phyloP scores from a whole-genome alignment of 1,284 basidiomycete genomes.

The Ganoderma sinense region DNA sequence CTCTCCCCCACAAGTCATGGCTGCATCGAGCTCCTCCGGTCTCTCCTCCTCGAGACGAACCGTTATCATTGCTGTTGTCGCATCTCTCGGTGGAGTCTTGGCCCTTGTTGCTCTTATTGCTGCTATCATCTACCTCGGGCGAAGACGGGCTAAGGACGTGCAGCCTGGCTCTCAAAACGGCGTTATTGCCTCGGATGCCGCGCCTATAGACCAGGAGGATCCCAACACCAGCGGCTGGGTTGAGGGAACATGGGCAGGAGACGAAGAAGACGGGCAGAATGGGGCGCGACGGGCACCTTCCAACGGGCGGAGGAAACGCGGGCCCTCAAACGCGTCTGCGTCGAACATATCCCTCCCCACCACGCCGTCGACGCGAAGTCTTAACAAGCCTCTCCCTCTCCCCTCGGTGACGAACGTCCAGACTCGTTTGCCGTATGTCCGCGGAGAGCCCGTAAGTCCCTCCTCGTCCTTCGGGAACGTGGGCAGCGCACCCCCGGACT shows the following conservation, averaged over 20 bases:
- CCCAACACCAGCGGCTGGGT: constrained; percentile 33
- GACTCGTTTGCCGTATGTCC: constrained; percentile 14
- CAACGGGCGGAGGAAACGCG: constrained; percentile 21
- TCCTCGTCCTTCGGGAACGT: constrained; percentile 30
- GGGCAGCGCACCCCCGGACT: constrained; percentile 24
- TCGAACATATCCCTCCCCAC: not conserved
- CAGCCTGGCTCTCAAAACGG: constrained; percentile 9
- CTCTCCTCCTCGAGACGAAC: constrained; percentile 22
- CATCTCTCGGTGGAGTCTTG: constrained; percentile 21
- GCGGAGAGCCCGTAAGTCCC: constrained; percentile 19
- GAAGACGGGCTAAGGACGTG: constrained; percentile 19
- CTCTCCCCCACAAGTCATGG: not conserved
- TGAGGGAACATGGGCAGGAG: constrained; percentile 29
- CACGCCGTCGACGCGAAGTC: constrained; percentile 1
- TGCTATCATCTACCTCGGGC: constrained; percentile 19
- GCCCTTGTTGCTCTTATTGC: constrained; percentile 15
- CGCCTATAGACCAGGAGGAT: constrained; percentile 27
- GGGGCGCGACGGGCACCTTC: constrained; percentile 16
- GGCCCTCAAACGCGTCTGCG: constrained; percentile 7
- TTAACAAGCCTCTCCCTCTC: constrained; percentile 12
- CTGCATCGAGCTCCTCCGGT: not conserved
- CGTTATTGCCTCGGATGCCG: constrained; percentile 18
- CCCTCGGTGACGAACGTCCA: constrained; percentile 19
- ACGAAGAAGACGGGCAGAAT: constrained; percentile 8
- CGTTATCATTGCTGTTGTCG: constrained; percentile 26